Evolutionary conservation across 192 early-diverging fungal species (phyloP), one percentile per base, ranked within the genome.

Genomic region (Linnemannia exigua): DNA sequence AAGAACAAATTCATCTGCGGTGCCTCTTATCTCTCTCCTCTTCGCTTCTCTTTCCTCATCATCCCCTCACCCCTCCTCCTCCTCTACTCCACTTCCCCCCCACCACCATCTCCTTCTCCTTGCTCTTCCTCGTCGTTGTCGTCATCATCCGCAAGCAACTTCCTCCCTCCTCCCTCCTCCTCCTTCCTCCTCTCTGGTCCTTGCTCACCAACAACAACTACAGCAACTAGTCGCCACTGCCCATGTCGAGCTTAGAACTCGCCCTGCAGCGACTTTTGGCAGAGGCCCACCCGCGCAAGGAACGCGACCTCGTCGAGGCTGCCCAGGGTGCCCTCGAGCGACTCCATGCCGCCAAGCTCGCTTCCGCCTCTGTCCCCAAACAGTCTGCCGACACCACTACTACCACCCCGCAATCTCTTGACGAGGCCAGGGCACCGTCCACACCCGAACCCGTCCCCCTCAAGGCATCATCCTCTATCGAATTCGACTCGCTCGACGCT

Each of bases 241-340:
- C 16, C 36, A 89, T 89, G 88, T 87, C 85, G 66, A 89, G 86
- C 88, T 52, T 89, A 69, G 81, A 89, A 82, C 85, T 87, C 83
- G 85, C 88, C n/a, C 72, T 89, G n/a, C 85, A 89, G 84, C 81
- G 85, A 74, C 88, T 89, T 37, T 58, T 87, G 77, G 76, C 72
- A n/a, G 88, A 89, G 76, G 88, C 88, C 38, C 80, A 89, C 67
- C 77, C 82, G 37, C 80, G 81, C 54, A 87, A 84, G 71, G 85
- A 89, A 67, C 79, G 75, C 35, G 88, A 87, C 35, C 76, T 89
- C 17, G 75, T 84, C 77, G 80, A 84, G 50, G 79, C 79, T 54
- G 82, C 82, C 67, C 72, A 83, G 58, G 76, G 79, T 33, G 85
- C 85, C 14, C 74, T 89, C 66, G 86, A 89, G 44, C 67, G 77